These are phyloP conservation scores for Fusarium nelsonii DNA, from an alignment of 2,329 filamentous ascomycete genomes.

Conservation along the genomic window DNA sequence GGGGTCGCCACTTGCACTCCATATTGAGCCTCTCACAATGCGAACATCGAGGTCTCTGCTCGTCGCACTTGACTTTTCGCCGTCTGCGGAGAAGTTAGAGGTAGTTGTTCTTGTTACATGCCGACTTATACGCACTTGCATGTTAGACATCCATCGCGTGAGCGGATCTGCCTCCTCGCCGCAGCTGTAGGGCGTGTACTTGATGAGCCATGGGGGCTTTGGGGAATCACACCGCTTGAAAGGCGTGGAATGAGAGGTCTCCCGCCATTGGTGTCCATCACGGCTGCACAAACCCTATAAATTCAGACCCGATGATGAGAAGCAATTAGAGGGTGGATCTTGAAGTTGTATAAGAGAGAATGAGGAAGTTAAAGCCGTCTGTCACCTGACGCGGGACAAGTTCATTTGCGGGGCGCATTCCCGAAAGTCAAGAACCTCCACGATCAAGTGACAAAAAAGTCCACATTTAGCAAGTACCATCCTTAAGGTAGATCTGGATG, in stretches of 20 bases:
- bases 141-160: constrained; percentile 56
- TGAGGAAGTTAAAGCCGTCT: constrained; percentile 5
- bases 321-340: not conserved
- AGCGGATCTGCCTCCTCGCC: constrained; percentile 45
- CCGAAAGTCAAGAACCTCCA: constrained; percentile 15
- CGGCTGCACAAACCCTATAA: not conserved
- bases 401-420: constrained; percentile 34
- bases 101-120: not conserved
- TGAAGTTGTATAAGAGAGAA: constrained; percentile 17
- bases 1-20: constrained; percentile 63
- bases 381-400: constrained; percentile 34
- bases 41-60: constrained; percentile 62
- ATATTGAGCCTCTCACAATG: constrained; percentile 66
- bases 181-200: constrained; percentile 30
- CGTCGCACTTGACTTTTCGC: constrained; percentile 65
- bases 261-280: constrained; percentile 31
- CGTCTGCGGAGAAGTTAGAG: constrained; percentile 48
- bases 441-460: not conserved
- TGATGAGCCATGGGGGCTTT: constrained; percentile 11
- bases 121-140: constrained; percentile 54
- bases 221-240: constrained; percentile 21
- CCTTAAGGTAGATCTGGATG: too few relatives aligned
- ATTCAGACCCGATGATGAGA: not conserved
- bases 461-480: not conserved
- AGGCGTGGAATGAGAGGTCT: constrained; percentile 41